phyloP scores from a whole-genome alignment of 352 stramenopile genomes.

The Vaucheria bursata region DNA sequence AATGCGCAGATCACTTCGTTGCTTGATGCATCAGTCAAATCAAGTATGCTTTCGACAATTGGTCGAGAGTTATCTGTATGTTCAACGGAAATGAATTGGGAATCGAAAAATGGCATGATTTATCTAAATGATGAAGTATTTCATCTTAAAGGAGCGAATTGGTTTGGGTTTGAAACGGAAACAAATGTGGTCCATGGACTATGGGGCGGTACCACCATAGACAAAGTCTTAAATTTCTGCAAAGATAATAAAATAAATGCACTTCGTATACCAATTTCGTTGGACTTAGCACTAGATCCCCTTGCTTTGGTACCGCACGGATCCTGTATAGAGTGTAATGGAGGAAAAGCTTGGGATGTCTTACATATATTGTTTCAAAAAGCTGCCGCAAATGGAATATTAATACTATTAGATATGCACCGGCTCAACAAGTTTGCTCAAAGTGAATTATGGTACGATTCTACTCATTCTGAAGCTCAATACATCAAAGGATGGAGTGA shows the following conservation, averaged over 20 bases:
- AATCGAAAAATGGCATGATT: neutral
- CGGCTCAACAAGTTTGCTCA: neutral
- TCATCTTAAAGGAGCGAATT: conserved; percentile 5
- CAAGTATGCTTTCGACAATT: too few relatives aligned
- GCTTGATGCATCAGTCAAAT: too few relatives aligned
- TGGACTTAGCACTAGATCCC: conserved; percentile 1
- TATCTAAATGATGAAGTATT: neutral
- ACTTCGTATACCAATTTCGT: conserved; percentile 2
- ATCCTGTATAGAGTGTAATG: neutral
- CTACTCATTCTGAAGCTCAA: neutral
- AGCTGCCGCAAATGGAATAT: neutral
- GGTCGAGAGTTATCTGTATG: too few relatives aligned
- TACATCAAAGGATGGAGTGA: conserved; percentile 7
- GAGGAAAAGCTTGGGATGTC: neutral
- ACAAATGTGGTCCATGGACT: neutral
- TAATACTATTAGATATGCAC: conserved; percentile 31
- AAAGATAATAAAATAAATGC: conserved; percentile 9
- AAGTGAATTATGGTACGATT: conserved; percentile 19
- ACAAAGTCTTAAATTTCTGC: conserved; percentile 2
- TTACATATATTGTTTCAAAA: conserved; percentile 16
- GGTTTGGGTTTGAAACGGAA: conserved; percentile 10
- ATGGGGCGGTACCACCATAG: conserved; percentile 2
- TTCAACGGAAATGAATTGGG: neutral
- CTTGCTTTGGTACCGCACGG: neutral
- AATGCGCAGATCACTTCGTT: too few relatives aligned